Percentiles rank a stretch among this genome's conserved stretches.
phyloP scores from a whole-genome alignment of 225 moss, liverwort and hornwort genomes.

The Bryum argenteum region DNA sequence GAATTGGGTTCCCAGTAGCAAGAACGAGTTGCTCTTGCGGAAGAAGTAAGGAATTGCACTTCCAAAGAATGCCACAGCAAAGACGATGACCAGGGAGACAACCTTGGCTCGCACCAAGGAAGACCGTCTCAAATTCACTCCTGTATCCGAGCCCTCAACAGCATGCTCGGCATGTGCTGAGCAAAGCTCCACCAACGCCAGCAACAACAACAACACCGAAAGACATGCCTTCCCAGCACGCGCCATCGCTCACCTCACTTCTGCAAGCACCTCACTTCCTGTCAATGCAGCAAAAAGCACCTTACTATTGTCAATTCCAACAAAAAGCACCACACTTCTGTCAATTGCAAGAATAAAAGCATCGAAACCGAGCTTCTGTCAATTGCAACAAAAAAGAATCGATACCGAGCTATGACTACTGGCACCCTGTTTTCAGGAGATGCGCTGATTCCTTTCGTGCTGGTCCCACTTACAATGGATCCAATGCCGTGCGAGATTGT shows the following conservation, averaged over 20 bases:
- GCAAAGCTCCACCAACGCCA: constrained; percentile 17
- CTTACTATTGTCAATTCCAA: too few species aligned
- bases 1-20: constrained; percentile 80
- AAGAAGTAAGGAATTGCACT: constrained; percentile 69
- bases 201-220: background rate
- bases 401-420: constrained; percentile 3
- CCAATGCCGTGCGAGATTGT: constrained; percentile 11
- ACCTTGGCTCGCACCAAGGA: constrained; percentile 63
- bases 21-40: constrained; percentile 62
- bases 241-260: constrained; percentile 20
- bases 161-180: constrained; percentile 40
- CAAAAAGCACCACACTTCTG: background rate
- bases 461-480: constrained; percentile 28
- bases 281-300: background rate
- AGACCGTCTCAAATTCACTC: constrained; percentile 34
- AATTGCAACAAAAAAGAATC: background rate
- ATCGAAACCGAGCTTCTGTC: background rate
- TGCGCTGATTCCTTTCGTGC: constrained; percentile 8
- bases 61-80: constrained; percentile 64
- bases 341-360: background rate
- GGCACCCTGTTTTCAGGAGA: constrained; percentile 16
- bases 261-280: constrained; percentile 3
- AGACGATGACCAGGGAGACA: constrained; percentile 64
- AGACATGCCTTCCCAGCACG: background rate
- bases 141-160: constrained; percentile 6